These are phyloP conservation scores for Calonectria pseudoreteaudii DNA, from an alignment of 2,329 filamentous ascomycete species.

Conservation along the genomic window DNA sequence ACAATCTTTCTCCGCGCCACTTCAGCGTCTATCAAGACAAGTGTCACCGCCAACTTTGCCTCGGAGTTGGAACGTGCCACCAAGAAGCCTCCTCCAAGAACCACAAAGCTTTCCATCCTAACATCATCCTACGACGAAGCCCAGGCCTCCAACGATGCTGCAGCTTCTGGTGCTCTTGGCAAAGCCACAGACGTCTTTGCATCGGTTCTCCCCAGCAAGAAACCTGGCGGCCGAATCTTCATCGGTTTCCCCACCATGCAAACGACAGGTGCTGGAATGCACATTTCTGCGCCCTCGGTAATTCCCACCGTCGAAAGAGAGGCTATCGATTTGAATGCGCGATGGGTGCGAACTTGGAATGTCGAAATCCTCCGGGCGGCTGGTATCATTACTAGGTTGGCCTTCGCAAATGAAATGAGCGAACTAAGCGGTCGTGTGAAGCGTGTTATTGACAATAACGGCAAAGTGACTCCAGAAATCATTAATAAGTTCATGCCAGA, in stretches of 20 bases:
- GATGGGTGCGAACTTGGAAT: constrained; percentile 96
- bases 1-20: constrained; percentile 92
- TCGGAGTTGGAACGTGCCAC: constrained; percentile 93
- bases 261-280: constrained; percentile 92
- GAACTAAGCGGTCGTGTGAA: constrained; percentile 74
- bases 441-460: constrained; percentile 56
- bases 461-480: constrained; percentile 71
- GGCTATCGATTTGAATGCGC: constrained; percentile 94
- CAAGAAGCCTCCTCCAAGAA: constrained; percentile 94
- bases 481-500: constrained; percentile 79
- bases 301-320: constrained; percentile 98
- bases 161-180: constrained; percentile 57
- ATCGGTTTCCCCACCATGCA: constrained; percentile 98
- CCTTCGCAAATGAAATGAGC: constrained; percentile 88
- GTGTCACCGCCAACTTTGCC: constrained; percentile 77
- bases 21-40: constrained; percentile 84
- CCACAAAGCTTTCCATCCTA: constrained; percentile 85
- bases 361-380: constrained; percentile 91
- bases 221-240: constrained; percentile 86
- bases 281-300: constrained; percentile 94
- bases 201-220: constrained; percentile 89
- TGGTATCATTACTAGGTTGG: constrained; percentile 89
- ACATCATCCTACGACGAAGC: constrained; percentile 92
- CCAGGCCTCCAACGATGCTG: constrained; percentile 69
- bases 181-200: constrained; percentile 84